Evolutionary conservation across 192 early-diverging fungal species (phyloP).

Genomic region (Diversispora epigaea): DNA sequence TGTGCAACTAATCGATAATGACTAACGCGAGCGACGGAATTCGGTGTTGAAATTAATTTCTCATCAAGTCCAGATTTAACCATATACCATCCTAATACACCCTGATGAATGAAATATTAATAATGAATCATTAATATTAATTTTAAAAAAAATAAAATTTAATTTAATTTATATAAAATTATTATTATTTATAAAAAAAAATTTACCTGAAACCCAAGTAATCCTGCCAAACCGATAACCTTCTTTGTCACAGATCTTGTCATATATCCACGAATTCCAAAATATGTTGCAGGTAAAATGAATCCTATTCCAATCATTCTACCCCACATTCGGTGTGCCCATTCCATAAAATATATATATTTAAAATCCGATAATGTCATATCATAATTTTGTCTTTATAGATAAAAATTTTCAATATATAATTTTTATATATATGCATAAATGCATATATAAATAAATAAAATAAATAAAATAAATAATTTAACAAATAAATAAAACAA

Average conservation of each 20-base stretch:
- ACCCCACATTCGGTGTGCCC: conserved; percentile 96
- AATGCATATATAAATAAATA: neutral
- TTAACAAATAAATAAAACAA: neutral
- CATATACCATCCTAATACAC: conserved; percentile 98
- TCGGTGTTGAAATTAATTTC: conserved; percentile 72
- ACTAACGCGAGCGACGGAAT: conserved; percentile 86
- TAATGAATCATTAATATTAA: conserved; percentile 11
- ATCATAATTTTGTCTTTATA: conserved; percentile 74
- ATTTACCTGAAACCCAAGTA: conserved; percentile 71
- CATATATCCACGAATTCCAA: conserved; percentile 80
- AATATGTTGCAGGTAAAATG: conserved; percentile 83
- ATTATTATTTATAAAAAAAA: neutral
- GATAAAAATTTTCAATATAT: neutral
- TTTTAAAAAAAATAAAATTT: conserved; percentile 21
- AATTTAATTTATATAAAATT: neutral
- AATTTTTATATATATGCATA: neutral
- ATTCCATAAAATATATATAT: conserved; percentile 97
- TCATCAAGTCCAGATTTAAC: conserved; percentile 88
- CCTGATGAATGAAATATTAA: too few species aligned
- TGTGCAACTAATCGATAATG: conserved; percentile 94
- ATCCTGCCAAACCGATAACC: conserved; percentile 58
- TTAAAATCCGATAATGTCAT: conserved; percentile 94
- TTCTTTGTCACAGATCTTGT: conserved; percentile 60
- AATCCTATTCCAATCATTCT: conserved; percentile 86
- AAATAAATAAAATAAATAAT: neutral